phyloP scores from a whole-genome alignment of 2,329 filamentous ascomycete species.

The Penicillium hesseltinei region DNA sequence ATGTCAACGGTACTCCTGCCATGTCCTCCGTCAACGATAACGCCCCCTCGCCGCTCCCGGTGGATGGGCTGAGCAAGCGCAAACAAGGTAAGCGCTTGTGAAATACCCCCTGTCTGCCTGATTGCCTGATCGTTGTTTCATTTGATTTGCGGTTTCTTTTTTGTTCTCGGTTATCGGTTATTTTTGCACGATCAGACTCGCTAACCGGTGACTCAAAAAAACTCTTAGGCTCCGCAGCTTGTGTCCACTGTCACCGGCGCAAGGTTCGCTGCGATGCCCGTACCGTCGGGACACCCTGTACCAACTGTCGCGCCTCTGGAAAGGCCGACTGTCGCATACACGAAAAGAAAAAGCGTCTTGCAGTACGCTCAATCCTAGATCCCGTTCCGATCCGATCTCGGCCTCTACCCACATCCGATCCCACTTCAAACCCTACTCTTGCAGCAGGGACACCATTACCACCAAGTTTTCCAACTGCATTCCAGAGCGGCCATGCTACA shows the following conservation, averaged over 20 bases:
- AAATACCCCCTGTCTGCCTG: background rate
- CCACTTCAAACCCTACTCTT: slow-evolving; percentile 21
- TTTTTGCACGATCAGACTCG: background rate
- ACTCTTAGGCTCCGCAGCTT: slow-evolving; percentile 43
- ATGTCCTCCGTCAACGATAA: slow-evolving; percentile 41
- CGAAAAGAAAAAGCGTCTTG: slow-evolving; percentile 51
- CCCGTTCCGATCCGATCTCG: slow-evolving; percentile 49
- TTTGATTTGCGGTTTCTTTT: background rate
- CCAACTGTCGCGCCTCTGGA: slow-evolving; percentile 48
- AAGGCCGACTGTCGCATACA: slow-evolving; percentile 48
- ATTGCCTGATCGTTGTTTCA: background rate
- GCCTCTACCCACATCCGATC: slow-evolving; percentile 31
- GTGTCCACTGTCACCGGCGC: slow-evolving; percentile 50
- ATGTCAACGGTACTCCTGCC: slow-evolving; percentile 30
- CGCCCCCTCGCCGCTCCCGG: slow-evolving; percentile 30
- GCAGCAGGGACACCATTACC: slow-evolving; percentile 20
- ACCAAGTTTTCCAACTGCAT: slow-evolving; percentile 29
- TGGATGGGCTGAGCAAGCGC: slow-evolving; percentile 40
- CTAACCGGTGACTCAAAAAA: slow-evolving; percentile 19
- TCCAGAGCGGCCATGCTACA: slow-evolving; percentile 21
- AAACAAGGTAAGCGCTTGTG: slow-evolving; percentile 34
- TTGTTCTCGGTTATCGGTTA: background rate
- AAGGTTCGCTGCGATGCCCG: slow-evolving; percentile 54
- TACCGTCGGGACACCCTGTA: slow-evolving; percentile 48
- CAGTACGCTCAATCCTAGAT: slow-evolving; percentile 42